phyloP scores from a whole-genome alignment of 495 filamentous ascomycete species.

The Podospora pseudocomata region DNA sequence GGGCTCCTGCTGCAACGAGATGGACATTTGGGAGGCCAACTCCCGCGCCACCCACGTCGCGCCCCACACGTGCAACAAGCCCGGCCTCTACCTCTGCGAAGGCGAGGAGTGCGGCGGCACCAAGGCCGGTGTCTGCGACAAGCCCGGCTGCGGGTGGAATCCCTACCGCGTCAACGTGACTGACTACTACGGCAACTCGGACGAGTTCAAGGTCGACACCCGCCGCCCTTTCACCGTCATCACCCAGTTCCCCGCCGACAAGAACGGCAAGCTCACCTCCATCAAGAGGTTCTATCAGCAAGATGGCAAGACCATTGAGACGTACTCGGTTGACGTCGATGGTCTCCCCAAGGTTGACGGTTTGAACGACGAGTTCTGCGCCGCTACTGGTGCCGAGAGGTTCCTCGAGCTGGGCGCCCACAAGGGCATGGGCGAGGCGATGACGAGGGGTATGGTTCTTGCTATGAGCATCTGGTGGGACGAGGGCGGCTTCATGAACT shows the following conservation, averaged over 20 bases:
- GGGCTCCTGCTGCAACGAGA: slow-evolving; percentile 60
- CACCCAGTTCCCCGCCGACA: slow-evolving; percentile 63
- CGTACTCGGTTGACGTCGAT: slow-evolving; percentile 12
- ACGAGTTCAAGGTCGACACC: slow-evolving; percentile 28
- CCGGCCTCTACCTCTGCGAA: slow-evolving; percentile 47
- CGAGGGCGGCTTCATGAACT: slow-evolving; percentile 56
- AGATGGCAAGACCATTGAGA: slow-evolving; percentile 46
- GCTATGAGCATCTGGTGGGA: slow-evolving; percentile 64
- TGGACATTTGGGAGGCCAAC: slow-evolving; percentile 68
- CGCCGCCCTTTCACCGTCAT: slow-evolving; percentile 59
- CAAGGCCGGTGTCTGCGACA: slow-evolving; percentile 57
- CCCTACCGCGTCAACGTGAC: slow-evolving; percentile 55
- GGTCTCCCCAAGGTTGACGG: slow-evolving; percentile 35
- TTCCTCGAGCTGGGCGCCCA: slow-evolving; percentile 56
- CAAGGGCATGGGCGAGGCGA: slow-evolving; percentile 53
- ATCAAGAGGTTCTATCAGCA: slow-evolving; percentile 63
- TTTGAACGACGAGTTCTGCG: slow-evolving; percentile 59
- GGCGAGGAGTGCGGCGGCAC: slow-evolving; percentile 43
- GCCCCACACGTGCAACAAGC: slow-evolving; percentile 55
- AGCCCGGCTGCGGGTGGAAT: slow-evolving; percentile 64
- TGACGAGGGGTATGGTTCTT: slow-evolving; percentile 60
- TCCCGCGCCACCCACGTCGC: slow-evolving; percentile 50
- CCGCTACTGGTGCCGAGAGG: slow-evolving; percentile 46
- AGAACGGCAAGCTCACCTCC: slow-evolving; percentile 46
- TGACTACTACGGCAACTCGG: slow-evolving; percentile 48